A percentile compares a stretch with the other conserved stretches of the same genome.
phyloP scores from a whole-genome alignment of 2,329 filamentous ascomycete genomes.

The Dendryphion nanum region DNA sequence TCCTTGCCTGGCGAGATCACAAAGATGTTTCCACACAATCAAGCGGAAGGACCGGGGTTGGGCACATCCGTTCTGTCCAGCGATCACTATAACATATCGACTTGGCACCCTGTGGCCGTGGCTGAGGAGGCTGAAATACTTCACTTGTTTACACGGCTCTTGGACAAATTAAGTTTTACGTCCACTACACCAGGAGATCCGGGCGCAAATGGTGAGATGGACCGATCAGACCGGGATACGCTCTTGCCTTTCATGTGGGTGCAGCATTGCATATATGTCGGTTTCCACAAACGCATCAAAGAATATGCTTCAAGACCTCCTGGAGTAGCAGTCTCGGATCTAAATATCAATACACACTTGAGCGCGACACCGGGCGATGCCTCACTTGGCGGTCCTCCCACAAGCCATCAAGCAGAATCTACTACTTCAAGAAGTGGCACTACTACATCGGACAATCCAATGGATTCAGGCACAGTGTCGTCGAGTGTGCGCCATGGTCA shows the following conservation, averaged over 20 bases:
- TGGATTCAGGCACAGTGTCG: neutral
- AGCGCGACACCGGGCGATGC: neutral
- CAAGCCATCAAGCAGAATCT: neutral
- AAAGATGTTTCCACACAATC: constrained; percentile 2
- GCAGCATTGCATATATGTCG: neutral
- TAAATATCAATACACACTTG: neutral
- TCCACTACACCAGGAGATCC: constrained; percentile 5
- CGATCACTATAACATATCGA: neutral
- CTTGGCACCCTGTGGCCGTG: constrained; percentile 17
- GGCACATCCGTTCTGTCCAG: neutral
- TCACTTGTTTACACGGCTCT: constrained; percentile 13
- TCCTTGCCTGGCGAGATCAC: constrained; percentile 11
- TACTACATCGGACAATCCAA: neutral
- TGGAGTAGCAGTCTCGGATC: no score
- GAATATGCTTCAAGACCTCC: no score
- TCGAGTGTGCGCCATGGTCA: constrained; percentile 2
- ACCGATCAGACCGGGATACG: constrained; percentile 1
- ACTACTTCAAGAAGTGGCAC: neutral
- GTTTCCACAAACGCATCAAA: neutral
- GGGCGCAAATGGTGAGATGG: neutral
- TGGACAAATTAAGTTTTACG: constrained; percentile 17
- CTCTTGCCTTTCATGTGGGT: neutral
- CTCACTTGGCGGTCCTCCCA: neutral
- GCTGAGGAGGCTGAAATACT: constrained; percentile 13
- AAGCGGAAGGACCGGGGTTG: constrained; percentile 4